A percentile compares a stretch with the other conserved stretches of the same genome.
Conservation (phyloP, 768 basidiomycete species). For the Termitomyces sp. region DNA sequence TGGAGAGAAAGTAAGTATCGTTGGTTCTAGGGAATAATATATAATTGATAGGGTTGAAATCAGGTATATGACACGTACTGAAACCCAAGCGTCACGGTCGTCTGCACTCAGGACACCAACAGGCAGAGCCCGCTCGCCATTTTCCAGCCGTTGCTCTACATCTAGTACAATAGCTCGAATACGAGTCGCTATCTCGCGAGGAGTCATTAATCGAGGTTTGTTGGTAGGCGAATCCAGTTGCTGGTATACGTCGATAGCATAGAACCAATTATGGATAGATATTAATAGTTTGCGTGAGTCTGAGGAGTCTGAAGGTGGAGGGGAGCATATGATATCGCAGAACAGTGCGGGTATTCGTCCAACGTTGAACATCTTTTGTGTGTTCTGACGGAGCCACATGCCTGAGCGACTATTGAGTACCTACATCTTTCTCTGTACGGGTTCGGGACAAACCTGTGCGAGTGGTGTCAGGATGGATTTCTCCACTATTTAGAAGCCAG, state of each 20-base stretch:
- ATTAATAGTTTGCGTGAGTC: slow-evolving; percentile 58
- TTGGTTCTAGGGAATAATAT: slow-evolving; percentile 50
- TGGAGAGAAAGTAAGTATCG: slow-evolving; percentile 62
- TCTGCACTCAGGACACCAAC: slow-evolving; percentile 77
- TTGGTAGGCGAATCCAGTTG: slow-evolving; percentile 22
- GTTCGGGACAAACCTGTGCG: slow-evolving; percentile 46
- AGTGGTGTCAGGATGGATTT: slow-evolving; percentile 64
- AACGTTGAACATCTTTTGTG: slow-evolving; percentile 65
- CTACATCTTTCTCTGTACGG: background rate
- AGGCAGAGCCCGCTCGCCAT: slow-evolving; percentile 51
- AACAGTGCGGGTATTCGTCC: slow-evolving; percentile 65
- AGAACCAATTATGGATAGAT: slow-evolving; percentile 74
- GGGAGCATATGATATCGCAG: slow-evolving; percentile 59
- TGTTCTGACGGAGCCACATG: slow-evolving; percentile 58
- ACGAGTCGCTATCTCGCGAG: slow-evolving; percentile 36
- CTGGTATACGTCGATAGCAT: slow-evolving; percentile 65
- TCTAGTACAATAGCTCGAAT: slow-evolving; percentile 49
- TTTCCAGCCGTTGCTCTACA: slow-evolving; percentile 41
- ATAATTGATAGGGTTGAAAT: background rate
- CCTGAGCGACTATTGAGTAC: slow-evolving; percentile 25
- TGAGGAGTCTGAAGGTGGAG: slow-evolving; percentile 36
- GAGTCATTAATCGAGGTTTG: slow-evolving; percentile 25
- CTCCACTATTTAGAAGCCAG: slow-evolving; percentile 43
- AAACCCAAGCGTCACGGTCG: slow-evolving; percentile 75
- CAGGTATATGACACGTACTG: slow-evolving; percentile 35